Evolutionary conservation across 1,284 basidiomycete species (phyloP).

Genomic region (Ustilago sp.): DNA sequence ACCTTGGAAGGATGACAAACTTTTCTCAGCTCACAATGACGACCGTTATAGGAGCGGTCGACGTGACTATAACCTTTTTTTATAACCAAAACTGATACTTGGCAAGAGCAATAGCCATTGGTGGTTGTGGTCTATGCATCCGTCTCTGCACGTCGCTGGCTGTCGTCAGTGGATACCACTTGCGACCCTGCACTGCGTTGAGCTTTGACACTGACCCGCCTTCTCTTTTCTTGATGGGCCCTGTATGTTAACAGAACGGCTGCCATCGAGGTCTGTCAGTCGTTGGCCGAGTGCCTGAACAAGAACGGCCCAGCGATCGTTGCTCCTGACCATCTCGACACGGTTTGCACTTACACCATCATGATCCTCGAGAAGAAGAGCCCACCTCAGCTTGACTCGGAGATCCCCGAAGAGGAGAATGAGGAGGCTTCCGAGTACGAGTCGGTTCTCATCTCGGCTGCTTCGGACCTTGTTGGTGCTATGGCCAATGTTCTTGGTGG

Average conservation of each 20-base stretch:
- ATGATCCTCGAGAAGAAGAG: constrained; percentile 79
- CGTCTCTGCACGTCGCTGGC: constrained; percentile 3
- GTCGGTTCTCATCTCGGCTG: constrained; percentile 91
- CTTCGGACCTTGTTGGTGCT: constrained; percentile 91
- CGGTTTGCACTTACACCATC: constrained; percentile 67
- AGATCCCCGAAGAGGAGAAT: constrained; percentile 81
- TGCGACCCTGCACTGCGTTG: background rate
- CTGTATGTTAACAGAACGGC: constrained; percentile 76
- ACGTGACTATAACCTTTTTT: constrained; percentile 56
- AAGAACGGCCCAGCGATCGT: constrained; percentile 86
- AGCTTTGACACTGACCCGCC: constrained; percentile 23
- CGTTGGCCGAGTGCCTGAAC: constrained; percentile 88
- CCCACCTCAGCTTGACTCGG: constrained; percentile 91
- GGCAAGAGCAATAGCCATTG: background rate
- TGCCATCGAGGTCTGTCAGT: constrained; percentile 84
- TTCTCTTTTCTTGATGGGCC: constrained; percentile 5
- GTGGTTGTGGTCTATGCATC: constrained; percentile 21
- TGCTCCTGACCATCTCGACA: constrained; percentile 74
- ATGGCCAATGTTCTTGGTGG: constrained; percentile 85
- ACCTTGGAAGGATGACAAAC: constrained; percentile 74
- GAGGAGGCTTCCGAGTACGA: constrained; percentile 91
- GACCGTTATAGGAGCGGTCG: constrained; percentile 69
- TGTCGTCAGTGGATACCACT: background rate
- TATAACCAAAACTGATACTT: constrained; percentile 53
- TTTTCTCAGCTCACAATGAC: constrained; percentile 89